These are phyloP conservation scores for Globisporangium acanthophoron DNA, from an alignment of 352 stramenopile genomes.

Conservation along the genomic window DNA sequence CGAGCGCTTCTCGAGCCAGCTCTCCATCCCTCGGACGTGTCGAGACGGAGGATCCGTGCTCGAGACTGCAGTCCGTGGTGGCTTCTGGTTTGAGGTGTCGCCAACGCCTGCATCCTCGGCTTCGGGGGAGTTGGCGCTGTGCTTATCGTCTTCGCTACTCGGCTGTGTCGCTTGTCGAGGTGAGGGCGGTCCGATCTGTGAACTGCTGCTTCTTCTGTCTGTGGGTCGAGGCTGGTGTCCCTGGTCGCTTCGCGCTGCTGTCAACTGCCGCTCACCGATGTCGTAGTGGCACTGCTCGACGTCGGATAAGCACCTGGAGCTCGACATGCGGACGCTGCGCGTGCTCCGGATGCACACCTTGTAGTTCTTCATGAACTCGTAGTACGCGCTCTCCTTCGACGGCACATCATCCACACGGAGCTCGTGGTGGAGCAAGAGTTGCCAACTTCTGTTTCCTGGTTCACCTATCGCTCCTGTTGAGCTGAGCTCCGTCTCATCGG, in stretches of 20 bases:
- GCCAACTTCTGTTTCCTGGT: slow-evolving; percentile 23
- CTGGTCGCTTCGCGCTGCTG: background rate
- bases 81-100: background rate
- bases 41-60: too few relatives aligned
- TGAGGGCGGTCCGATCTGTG: background rate
- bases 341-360: slow-evolving; percentile 30
- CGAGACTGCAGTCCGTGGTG: background rate
- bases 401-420: slow-evolving; percentile 31
- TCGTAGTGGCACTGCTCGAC: slow-evolving; percentile 5
- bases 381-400: slow-evolving; percentile 43
- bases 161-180: background rate
- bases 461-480: background rate
- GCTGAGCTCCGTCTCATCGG: background rate
- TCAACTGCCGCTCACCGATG: background rate
- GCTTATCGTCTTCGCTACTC: background rate
- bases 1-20: slow-evolving; percentile 30
- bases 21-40: slow-evolving; percentile 31
- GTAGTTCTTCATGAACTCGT: slow-evolving; percentile 54
- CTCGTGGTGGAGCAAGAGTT: slow-evolving; percentile 26
- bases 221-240: background rate
- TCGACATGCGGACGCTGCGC: background rate
- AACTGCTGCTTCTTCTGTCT: background rate
- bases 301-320: background rate
- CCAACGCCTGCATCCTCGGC: background rate
- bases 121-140: background rate